phyloP scores from a whole-genome alignment of 1,284 basidiomycete genomes.

The Puccinia polysora region DNA sequence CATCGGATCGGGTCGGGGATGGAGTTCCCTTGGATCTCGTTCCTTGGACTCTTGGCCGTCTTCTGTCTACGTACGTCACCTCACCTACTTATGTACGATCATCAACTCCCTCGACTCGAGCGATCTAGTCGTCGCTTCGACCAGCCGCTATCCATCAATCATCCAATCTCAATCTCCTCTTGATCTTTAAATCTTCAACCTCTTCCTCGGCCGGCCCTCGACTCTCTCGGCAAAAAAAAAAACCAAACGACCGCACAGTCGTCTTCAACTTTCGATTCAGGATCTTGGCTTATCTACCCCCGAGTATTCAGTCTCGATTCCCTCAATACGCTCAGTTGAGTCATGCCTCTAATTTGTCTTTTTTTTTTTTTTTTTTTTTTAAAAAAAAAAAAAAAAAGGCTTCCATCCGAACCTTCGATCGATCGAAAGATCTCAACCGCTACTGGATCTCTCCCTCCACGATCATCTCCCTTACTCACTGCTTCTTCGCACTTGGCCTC shows the following conservation, averaged over 20 bases:
- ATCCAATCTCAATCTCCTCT: background rate
- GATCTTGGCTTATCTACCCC: slow-evolving; percentile 14
- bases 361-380: background rate
- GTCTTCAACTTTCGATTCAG: slow-evolving; percentile 15
- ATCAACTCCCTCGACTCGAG: no score
- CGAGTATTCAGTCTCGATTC: slow-evolving; percentile 15
- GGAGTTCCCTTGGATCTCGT: slow-evolving; percentile 10
- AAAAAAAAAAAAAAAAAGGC: background rate
- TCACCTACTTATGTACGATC: background rate
- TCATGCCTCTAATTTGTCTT: background rate
- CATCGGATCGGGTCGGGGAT: no score
- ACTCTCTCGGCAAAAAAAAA: background rate
- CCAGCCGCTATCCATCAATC: no score
- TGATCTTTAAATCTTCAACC: background rate
- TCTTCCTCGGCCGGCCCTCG: background rate
- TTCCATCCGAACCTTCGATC: no score
- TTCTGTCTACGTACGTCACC: background rate
- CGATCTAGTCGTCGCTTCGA: no score
- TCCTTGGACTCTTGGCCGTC: background rate
- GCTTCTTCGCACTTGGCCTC: no score
- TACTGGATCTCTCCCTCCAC: no score
- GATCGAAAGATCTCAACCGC: no score
- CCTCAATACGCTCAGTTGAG: slow-evolving; percentile 23
- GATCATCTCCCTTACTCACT: no score
- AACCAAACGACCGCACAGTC: background rate